Evolutionary conservation across 2,329 filamentous ascomycete species (phyloP), one percentile per base, ranked within the genome.

Genomic region (Falciphora oryzae): DNA sequence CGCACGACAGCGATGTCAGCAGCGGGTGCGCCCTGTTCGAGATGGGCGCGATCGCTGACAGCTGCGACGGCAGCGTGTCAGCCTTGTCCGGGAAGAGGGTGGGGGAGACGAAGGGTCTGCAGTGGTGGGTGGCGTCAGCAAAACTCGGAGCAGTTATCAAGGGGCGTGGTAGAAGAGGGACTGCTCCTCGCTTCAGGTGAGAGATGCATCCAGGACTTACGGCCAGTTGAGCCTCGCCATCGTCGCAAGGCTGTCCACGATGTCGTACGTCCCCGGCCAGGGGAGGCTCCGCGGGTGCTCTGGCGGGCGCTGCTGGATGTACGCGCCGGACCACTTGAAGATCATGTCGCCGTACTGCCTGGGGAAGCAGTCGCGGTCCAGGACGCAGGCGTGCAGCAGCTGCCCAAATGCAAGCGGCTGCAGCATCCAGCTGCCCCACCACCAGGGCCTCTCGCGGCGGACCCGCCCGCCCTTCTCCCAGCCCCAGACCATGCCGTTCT

Each of bases 171-270:
- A 61, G 5, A 16, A 27, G 32, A 38, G 32, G 10, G 35, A 2
- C 10, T 16, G 32, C 18, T 22, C 14, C 14, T 53, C 14, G 3
- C 8, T 16, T 8, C 44, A 59, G n/a, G 53, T 32, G 1, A 18
- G 10, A n/a, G n/a, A 3, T 32, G 16, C 59, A 59, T 57, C 53
- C 13, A 28, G 66, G 2, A 84, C 89, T 70, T 83, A 90, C 83
- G 93, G 94, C 91, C 94, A 97, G 72, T 87, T 87, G 28, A 94
- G 82, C 68, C 85, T 85, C 22, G 93, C 91, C 80, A 97, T 94
- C 69, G 90, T 84, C 4, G 89, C 91, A 22, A 99, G 77, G 61
- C 86, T 92, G 69, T 96, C 91, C 14, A 96, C 86, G 32, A 97
- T 88, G 66, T 92, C 85, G 71, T 89, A 86, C 1, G 87, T 83